Evolutionary conservation across 345 rosid genomes (phyloP), one percentile per base, ranked within the genome.

Genomic region (Populus davidiana): DNA sequence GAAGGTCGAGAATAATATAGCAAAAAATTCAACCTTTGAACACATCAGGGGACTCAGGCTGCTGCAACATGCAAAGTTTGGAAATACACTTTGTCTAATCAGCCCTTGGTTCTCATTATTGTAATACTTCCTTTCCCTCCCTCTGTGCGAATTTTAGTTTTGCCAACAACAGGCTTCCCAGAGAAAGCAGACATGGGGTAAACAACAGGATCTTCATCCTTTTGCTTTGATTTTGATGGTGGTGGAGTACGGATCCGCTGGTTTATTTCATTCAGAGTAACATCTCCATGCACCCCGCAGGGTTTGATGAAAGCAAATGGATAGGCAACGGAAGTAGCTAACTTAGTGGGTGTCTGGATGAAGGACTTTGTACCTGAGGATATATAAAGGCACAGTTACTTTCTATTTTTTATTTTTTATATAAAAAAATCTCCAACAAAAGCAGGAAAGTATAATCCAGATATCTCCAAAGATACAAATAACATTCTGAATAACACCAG

Each of bases 41-140:
- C 17, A 76, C 16, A 29, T 33, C 36, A 39, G 14, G 83, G 78
- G 75, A 59, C 50, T 73, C 33, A 35, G 83, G 75, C 80, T 13
- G 49, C 82, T 33, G 36, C 36, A 63, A 76, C 80, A 83, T 20
- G 27, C 16, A 35, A 73, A 77, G 78, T 77, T 71, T 64, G 54
- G 11, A 7, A 70, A 66, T 25, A 41, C 67, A 67, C 71, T 56
- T 31, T 76, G 67, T 75, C 76, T 43, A 59, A 76, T 87, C 81
- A 95, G 21, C 98, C 99, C 86, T 84, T 96, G 25, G 99, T 96
- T 83, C 99, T 89, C 95, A 90, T 92, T 5, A 96, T 94, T 10
- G 98, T 96, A 77, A 96, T 96, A 88, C 98, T 96, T 65, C 99
- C 99, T 86, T 89, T 96, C 56, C 99, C 98, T 75, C 98, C 99